phyloP scores from a whole-genome alignment of 1,139 yeast species.

The Zygotorulaspora mrakii region DNA sequence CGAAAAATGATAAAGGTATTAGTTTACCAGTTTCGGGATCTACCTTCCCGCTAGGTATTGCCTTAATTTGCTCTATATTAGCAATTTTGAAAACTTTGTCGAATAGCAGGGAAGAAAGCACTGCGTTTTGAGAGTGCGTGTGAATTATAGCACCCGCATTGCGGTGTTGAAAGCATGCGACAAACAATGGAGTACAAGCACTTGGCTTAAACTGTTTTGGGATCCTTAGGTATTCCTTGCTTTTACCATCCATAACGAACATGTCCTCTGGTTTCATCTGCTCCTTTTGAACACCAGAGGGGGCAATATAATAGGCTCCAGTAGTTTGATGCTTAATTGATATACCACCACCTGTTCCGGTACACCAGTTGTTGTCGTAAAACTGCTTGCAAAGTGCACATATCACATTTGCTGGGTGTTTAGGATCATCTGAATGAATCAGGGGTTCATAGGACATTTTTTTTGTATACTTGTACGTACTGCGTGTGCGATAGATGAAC shows the following conservation, averaged over 20 bases:
- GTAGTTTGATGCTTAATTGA: slow-evolving; percentile 61
- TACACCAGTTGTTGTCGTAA: slow-evolving; percentile 83
- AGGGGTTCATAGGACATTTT: slow-evolving; percentile 33
- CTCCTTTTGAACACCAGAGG: slow-evolving; percentile 95
- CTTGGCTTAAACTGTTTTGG: slow-evolving; percentile 77
- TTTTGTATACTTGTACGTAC: too few relatives aligned
- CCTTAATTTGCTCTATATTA: slow-evolving; percentile 89
- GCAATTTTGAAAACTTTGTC: slow-evolving; percentile 70
- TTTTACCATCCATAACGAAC: slow-evolving; percentile 65
- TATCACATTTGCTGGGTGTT: slow-evolving; percentile 80
- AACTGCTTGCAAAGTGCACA: slow-evolving; percentile 77
- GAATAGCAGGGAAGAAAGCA: slow-evolving; percentile 69
- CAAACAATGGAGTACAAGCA: slow-evolving; percentile 87
- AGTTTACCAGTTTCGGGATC: slow-evolving; percentile 38
- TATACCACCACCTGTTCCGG: slow-evolving; percentile 96
- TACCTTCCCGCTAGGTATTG: slow-evolving; percentile 66
- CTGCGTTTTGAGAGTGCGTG: slow-evolving; percentile 89
- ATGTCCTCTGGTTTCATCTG: slow-evolving; percentile 76
- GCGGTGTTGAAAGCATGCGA: slow-evolving; percentile 68
- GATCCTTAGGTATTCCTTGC: slow-evolving; percentile 52
- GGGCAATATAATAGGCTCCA: slow-evolving; percentile 70
- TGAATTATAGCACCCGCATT: slow-evolving; percentile 92
- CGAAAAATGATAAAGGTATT: slow-evolving; percentile 57
- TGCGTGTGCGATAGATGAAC: not conserved
- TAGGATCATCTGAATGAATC: slow-evolving; percentile 48